Evolutionary conservation across 768 basidiomycete genomes (phyloP).

Genomic region (Lepiota venenata): DNA sequence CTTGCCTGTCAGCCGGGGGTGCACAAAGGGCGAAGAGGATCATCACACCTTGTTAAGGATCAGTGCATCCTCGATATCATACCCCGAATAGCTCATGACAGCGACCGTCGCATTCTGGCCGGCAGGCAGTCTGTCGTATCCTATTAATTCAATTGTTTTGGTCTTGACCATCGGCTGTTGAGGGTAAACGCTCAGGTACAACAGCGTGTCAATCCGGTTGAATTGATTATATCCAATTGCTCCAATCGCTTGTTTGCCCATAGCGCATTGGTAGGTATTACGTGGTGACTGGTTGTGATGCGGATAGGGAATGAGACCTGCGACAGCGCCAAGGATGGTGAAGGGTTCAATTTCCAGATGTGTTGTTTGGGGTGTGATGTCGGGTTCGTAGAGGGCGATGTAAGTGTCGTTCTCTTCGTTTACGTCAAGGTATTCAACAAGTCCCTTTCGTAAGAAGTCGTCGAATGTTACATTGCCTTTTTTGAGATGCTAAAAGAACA

Average conservation of each 20-base stretch:
- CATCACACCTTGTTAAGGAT: slow-evolving; percentile 83
- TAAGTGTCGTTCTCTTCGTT: slow-evolving; percentile 99
- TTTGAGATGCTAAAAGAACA: slow-evolving; percentile 63
- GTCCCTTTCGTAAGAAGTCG: slow-evolving; percentile 86
- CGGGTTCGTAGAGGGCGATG: slow-evolving; percentile 90
- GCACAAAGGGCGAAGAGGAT: neutral
- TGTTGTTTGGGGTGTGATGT: slow-evolving; percentile 80
- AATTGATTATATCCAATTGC: slow-evolving; percentile 98
- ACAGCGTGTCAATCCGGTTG: slow-evolving; percentile 93
- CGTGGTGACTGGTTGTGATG: slow-evolving; percentile 99
- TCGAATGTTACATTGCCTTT: slow-evolving; percentile 80
- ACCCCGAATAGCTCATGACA: slow-evolving; percentile 99
- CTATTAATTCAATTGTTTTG: slow-evolving; percentile 94
- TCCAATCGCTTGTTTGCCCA: slow-evolving; percentile 99
- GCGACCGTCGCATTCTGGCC: slow-evolving; percentile 99
- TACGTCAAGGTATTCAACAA: slow-evolving; percentile 97
- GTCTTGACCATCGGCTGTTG: slow-evolving; percentile 99
- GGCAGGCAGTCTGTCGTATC: slow-evolving; percentile 94
- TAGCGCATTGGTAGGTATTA: slow-evolving; percentile 99
- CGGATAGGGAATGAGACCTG: slow-evolving; percentile 97
- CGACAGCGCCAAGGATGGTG: slow-evolving; percentile 95
- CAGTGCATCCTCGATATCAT: slow-evolving; percentile 98
- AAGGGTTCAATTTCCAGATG: slow-evolving; percentile 99
- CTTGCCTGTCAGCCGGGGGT: slow-evolving; percentile 1
- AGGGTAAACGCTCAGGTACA: slow-evolving; percentile 97